phyloP scores from a whole-genome alignment of 495 filamentous ascomycete genomes.

The Penicillium soppii region DNA sequence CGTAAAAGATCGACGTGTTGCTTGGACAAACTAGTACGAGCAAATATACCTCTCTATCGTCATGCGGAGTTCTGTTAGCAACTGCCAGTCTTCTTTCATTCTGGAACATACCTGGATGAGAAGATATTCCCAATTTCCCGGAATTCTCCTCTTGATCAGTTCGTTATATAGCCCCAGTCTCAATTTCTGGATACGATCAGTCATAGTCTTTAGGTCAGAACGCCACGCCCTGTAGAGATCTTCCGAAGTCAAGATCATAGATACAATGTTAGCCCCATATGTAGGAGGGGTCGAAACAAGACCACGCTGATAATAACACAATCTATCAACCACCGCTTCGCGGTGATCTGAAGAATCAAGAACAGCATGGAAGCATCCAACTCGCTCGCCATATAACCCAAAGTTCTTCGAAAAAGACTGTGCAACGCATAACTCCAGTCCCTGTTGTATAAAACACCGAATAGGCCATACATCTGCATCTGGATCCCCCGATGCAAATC shows the following conservation, averaged over 20 bases:
- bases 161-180: background rate
- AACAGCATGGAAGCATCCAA: constrained; percentile 22
- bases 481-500: constrained; percentile 40
- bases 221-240: background rate
- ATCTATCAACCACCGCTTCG: background rate
- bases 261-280: background rate
- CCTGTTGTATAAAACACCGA: constrained; percentile 30
- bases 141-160: background rate
- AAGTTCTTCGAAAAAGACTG: constrained; percentile 48
- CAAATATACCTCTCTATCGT: background rate
- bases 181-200: background rate
- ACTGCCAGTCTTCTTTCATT: background rate
- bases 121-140: background rate
- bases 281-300: background rate
- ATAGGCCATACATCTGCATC: constrained; percentile 42
- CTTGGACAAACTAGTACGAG: background rate
- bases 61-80: background rate
- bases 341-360: background rate
- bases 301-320: background rate
- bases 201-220: background rate
- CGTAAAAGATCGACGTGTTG: background rate
- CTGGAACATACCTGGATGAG: background rate
- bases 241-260: background rate
- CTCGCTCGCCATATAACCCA: constrained; percentile 42
- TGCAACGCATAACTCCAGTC: constrained; percentile 23